Evolutionary conservation across 2,329 filamentous ascomycete genomes (phyloP).

Genomic region (Colletotrichum tofieldiae): DNA sequence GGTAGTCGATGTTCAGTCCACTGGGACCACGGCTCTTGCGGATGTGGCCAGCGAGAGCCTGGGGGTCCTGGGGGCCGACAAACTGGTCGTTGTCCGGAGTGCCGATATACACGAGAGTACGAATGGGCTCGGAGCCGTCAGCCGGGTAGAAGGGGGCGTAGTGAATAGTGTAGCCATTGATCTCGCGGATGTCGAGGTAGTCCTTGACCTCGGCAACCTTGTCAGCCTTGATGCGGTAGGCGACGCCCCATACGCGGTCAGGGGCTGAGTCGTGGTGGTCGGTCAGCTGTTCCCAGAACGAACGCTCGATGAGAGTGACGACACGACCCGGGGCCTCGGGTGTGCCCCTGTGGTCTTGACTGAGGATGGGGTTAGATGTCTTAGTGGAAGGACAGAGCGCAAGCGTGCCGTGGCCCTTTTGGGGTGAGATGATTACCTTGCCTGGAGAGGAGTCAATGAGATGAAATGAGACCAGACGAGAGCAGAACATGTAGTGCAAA

Average conservation of each 20-base stretch:
- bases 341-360: conserved; percentile 95
- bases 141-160: conserved; percentile 86
- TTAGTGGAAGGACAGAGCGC: background rate
- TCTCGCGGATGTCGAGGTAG: conserved; percentile 96
- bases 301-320: conserved; percentile 89
- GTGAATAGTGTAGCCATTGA: conserved; percentile 97
- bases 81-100: conserved; percentile 96
- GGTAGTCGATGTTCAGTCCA: conserved; percentile 91
- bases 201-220: conserved; percentile 85
- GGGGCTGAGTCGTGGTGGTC: conserved; percentile 75
- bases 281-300: conserved; percentile 85
- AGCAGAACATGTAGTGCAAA: conserved; percentile 23
- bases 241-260: conserved; percentile 88
- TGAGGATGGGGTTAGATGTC: conserved; percentile 56
- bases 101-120: conserved; percentile 90
- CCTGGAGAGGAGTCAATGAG: conserved; percentile 47
- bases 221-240: conserved; percentile 84
- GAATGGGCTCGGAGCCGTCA: conserved; percentile 59
- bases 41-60: conserved; percentile 86
- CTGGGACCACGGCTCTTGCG: conserved; percentile 83
- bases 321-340: conserved; percentile 90
- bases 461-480: conserved; percentile 1
- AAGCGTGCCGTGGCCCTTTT: no score
- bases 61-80: conserved; percentile 84
- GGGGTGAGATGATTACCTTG: conserved; percentile 51